Evolutionary conservation across 768 basidiomycete genomes (phyloP).

Genomic region (Termitomyces sp.): DNA sequence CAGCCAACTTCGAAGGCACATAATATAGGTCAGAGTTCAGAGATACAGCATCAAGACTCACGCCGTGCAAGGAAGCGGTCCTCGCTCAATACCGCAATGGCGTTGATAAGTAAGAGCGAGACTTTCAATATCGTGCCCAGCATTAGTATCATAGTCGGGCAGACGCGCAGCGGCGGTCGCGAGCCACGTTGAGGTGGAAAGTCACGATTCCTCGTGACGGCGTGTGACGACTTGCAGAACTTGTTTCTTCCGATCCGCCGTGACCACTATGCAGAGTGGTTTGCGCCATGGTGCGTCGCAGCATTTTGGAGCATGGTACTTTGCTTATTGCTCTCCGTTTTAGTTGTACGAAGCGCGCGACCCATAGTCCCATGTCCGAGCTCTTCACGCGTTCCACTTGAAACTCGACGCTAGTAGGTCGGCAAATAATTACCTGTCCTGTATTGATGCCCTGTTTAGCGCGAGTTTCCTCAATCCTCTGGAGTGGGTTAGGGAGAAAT

Average conservation of each 20-base stretch:
- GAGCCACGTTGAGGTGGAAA: conserved; percentile 9
- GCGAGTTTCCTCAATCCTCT: conserved; percentile 54
- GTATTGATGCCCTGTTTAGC: conserved; percentile 17
- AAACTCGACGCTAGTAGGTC: conserved; percentile 41
- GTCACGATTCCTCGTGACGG: conserved; percentile 9
- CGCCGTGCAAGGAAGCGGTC: conserved; percentile 93
- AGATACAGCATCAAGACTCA: conserved; percentile 33
- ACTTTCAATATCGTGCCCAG: conserved; percentile 82
- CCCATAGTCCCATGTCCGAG: conserved; percentile 6
- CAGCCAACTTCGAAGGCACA: conserved; percentile 67
- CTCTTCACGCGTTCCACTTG: conserved; percentile 25
- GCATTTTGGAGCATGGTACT: conserved; percentile 7
- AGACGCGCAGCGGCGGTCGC: conserved; percentile 12
- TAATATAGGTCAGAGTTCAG: conserved; percentile 15
- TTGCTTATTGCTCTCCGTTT: not conserved
- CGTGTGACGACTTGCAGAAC: conserved; percentile 10
- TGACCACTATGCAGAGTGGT: conserved; percentile 15
- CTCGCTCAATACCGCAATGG: conserved; percentile 92
- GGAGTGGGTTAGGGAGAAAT: conserved; percentile 58
- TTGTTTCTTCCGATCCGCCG: conserved; percentile 6
- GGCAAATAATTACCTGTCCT: not conserved
- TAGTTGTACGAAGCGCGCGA: conserved; percentile 9
- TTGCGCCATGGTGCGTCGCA: conserved; percentile 20
- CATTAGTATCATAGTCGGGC: conserved; percentile 37
- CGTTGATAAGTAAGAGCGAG: conserved; percentile 84